phyloP scores from a whole-genome alignment of 495 filamentous ascomycete genomes.

The Articulospora tetracladia region DNA sequence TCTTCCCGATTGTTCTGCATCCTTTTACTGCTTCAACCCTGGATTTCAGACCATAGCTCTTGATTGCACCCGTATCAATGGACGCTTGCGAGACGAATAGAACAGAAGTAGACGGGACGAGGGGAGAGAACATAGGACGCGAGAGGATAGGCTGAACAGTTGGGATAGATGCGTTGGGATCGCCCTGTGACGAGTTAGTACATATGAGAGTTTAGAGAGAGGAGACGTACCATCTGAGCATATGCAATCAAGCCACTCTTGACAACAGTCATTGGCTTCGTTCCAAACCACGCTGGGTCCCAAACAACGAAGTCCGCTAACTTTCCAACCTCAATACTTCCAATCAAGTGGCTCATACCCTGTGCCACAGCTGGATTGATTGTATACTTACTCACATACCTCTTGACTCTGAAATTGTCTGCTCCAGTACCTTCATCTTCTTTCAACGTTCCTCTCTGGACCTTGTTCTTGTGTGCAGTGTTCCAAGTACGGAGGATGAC shows the following conservation, averaged over 20 bases:
- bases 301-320: constrained; percentile 90
- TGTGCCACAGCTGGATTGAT: constrained; percentile 94
- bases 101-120: constrained; percentile 68
- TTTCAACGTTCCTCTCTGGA: constrained; percentile 70
- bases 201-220: neutral
- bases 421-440: constrained; percentile 80
- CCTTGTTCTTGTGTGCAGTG: constrained; percentile 96
- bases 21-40: constrained; percentile 76
- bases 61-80: constrained; percentile 60
- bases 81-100: constrained; percentile 80
- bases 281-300: constrained; percentile 81
- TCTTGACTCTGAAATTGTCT: constrained; percentile 90
- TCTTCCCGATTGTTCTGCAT: constrained; percentile 79
- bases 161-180: constrained; percentile 90
- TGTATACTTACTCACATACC: constrained; percentile 96
- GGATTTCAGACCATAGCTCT: constrained; percentile 71
- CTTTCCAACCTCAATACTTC: constrained; percentile 86
- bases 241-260: constrained; percentile 89
- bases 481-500: constrained; percentile 96
- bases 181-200: constrained; percentile 56
- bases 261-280: constrained; percentile 77
- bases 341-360: constrained; percentile 88
- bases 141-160: constrained; percentile 84
- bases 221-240: constrained; percentile 70
- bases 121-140: constrained; percentile 80